These are phyloP conservation scores for Amphicarpaea edgeworthii DNA, from an alignment of 306 rosid species.

Conservation along the genomic window DNA sequence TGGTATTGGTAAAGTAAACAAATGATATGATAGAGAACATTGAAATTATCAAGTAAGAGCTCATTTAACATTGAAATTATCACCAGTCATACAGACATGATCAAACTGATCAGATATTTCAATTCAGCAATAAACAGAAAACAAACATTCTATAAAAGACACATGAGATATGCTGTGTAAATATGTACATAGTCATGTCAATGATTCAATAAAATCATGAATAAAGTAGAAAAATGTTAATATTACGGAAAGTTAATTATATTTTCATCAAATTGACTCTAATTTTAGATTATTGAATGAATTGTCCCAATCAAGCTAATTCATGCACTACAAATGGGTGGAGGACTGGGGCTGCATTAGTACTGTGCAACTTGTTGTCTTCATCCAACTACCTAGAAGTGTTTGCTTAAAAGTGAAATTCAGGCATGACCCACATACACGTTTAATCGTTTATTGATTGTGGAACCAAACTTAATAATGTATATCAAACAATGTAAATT, in stretches of 20 bases:
- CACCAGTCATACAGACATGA: neutral
- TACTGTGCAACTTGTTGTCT: too few relatives aligned
- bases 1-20: neutral
- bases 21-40: neutral
- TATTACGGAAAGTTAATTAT: neutral
- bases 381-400: neutral
- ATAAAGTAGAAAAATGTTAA: neutral
- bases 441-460: neutral
- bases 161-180: too few relatives aligned
- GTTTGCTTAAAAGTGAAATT: neutral
- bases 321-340: too few relatives aligned
- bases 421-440: neutral
- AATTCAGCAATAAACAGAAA: neutral
- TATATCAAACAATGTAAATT: neutral
- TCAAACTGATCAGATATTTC: too few relatives aligned
- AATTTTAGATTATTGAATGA: too few relatives aligned
- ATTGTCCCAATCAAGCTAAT: too few relatives aligned
- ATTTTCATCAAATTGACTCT: too few relatives aligned
- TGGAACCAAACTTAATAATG: neutral
- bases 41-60: conserved; percentile 16
- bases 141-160: neutral
- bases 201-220: neutral
- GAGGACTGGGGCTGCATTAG: too few relatives aligned
- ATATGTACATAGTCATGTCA: neutral
- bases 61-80: neutral